These are phyloP conservation scores for Populus hybrid DNA, from an alignment of 441 rosid species.

Conservation along the genomic window DNA sequence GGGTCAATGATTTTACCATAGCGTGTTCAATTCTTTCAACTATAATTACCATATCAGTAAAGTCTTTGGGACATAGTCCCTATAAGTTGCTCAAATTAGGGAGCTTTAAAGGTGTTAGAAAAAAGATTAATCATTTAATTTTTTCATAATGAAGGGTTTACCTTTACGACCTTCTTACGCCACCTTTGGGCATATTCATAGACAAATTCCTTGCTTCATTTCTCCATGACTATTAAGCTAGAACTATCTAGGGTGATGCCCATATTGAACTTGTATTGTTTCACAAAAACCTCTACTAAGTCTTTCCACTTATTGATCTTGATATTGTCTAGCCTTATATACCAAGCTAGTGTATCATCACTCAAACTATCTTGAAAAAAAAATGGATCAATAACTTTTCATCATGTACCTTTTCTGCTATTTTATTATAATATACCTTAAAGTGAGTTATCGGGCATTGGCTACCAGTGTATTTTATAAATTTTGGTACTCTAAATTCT, in stretches of 20 bases:
- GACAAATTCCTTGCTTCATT: not conserved
- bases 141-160: too few species aligned
- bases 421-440: too few species aligned
- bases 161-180: not conserved
- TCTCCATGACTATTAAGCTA: not conserved
- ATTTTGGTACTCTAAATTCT: not conserved
- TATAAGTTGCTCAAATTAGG: not conserved
- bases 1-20: too few species aligned
- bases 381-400: too few species aligned
- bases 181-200: not conserved
- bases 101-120: not conserved
- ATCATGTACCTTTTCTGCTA: too few species aligned
- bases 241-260: not conserved
- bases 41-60: not conserved
- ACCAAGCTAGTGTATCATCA: rapidly evolving
- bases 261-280: not conserved
- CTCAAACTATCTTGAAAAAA: too few species aligned
- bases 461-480: too few species aligned
- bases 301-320: not conserved
- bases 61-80: not conserved
- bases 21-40: not conserved
- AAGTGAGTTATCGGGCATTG: too few species aligned
- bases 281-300: not conserved
- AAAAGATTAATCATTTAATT: too few species aligned
- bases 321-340: not conserved